A percentile compares a stretch with the other conserved stretches of the same genome.
Evolutionary conservation across 176 grass and related monocot genomes (phyloP).

Genomic region (Aegilops umbellulata): DNA sequence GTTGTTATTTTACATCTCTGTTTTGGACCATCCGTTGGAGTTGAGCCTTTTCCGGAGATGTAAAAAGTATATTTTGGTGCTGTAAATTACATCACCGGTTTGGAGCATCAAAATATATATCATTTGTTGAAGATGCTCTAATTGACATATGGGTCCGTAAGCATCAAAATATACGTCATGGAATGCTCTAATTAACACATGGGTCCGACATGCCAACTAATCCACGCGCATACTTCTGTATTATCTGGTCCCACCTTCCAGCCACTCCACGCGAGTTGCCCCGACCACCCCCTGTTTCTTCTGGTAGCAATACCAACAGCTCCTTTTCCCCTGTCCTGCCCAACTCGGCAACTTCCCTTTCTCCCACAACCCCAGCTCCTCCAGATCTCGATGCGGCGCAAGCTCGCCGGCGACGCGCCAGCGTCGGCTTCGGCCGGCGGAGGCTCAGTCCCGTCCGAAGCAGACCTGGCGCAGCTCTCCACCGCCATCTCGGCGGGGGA

Average conservation of each 20-base stretch:
- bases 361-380: not conserved
- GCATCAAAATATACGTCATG: too few species aligned
- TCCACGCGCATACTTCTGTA: too few species aligned
- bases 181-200: too few species aligned
- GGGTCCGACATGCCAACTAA: too few species aligned
- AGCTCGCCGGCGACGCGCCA: constrained; percentile 36
- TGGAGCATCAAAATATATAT: too few species aligned
- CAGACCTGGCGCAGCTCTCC: constrained; percentile 63
- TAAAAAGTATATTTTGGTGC: too few species aligned
- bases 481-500: constrained; percentile 67
- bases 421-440: constrained; percentile 1
- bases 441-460: constrained; percentile 33
- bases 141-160: too few species aligned
- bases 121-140: too few species aligned
- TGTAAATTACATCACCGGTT: too few species aligned
- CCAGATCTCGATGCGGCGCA: constrained; percentile 63
- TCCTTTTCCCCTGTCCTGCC: not conserved
- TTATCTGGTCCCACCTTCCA: constrained; percentile 15
- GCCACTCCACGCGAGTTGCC: constrained; percentile 4
- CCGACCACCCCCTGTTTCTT: constrained; percentile 21
- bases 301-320: not conserved
- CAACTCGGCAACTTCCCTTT: constrained; percentile 36
- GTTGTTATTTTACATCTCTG: too few species aligned
- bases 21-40: too few species aligned
- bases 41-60: too few species aligned